Conservation (phyloP, 768 basidiomycete species). For the Nidula microcarpa region DNA sequence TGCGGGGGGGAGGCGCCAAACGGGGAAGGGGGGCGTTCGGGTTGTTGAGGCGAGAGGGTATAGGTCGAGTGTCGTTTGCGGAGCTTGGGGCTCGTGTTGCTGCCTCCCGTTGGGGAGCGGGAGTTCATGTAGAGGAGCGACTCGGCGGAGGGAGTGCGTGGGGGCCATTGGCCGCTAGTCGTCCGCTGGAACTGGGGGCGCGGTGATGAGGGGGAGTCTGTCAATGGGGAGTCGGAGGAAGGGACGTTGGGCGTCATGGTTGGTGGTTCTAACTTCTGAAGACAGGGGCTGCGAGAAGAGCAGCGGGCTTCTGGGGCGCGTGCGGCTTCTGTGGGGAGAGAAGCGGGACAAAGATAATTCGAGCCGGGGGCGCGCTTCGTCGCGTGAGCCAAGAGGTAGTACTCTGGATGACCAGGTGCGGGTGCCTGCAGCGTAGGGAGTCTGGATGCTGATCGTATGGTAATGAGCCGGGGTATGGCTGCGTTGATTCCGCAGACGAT, state of each 20-base stretch:
- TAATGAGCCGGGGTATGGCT: no score
- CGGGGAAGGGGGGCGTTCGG: constrained; percentile 12
- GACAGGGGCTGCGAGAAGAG: background rate
- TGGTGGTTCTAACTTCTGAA: background rate
- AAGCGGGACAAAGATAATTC: no score
- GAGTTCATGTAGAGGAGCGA: constrained; percentile 6
- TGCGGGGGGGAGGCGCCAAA: constrained; percentile 17
- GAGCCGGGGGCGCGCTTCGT: no score
- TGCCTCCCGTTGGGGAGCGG: background rate
- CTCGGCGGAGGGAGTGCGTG: constrained; percentile 15
- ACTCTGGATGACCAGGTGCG: no score
- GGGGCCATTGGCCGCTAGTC: constrained; percentile 1
- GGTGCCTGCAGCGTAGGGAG: no score
- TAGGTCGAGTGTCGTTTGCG: constrained; percentile 15
- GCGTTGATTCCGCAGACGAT: no score
- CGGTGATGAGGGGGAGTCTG: background rate
- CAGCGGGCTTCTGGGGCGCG: background rate
- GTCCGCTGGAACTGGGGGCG: background rate
- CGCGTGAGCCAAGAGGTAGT: no score
- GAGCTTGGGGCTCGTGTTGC: background rate
- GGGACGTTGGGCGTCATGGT: background rate
- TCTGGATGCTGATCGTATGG: no score
- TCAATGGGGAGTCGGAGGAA: background rate
- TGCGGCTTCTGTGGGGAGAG: no score
- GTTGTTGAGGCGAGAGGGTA: constrained; percentile 11